Conservation (phyloP, 2,329 filamentous ascomycete species). For the Neocucurbitaria cava region DNA sequence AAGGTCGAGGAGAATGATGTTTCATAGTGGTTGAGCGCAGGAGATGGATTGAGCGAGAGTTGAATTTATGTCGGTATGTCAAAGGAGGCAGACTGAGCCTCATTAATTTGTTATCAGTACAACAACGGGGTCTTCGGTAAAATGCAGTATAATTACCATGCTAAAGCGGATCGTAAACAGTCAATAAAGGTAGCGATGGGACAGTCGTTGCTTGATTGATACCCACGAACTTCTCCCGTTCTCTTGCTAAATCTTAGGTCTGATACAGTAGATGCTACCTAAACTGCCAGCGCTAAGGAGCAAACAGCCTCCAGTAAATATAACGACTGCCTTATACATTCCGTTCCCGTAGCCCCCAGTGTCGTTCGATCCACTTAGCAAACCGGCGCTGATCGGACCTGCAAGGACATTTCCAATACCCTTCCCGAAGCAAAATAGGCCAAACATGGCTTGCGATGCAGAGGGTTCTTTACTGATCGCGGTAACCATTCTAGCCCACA, state of each 20-base stretch:
- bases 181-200: too few species aligned
- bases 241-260: background rate
- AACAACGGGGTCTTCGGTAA: too few species aligned
- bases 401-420: conserved; percentile 57
- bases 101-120: too few species aligned
- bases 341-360: conserved; percentile 14
- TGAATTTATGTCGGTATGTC: too few species aligned
- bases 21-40: too few species aligned
- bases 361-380: conserved; percentile 19
- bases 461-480: conserved; percentile 42
- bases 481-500: conserved; percentile 52
- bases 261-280: conserved; percentile 6
- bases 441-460: conserved; percentile 51
- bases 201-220: too few species aligned
- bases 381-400: conserved; percentile 55
- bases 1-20: too few species aligned
- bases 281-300: conserved; percentile 18
- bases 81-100: too few species aligned
- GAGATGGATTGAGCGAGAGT: too few species aligned
- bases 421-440: conserved; percentile 53
- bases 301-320: conserved; percentile 22
- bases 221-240: too few species aligned
- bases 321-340: conserved; percentile 18
- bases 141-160: too few species aligned
- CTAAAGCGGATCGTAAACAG: too few species aligned